A percentile compares a stretch with the other conserved stretches of the same genome.
Evolutionary conservation across 306 rosid species (phyloP).

Genomic region (Rubus idaeus): DNA sequence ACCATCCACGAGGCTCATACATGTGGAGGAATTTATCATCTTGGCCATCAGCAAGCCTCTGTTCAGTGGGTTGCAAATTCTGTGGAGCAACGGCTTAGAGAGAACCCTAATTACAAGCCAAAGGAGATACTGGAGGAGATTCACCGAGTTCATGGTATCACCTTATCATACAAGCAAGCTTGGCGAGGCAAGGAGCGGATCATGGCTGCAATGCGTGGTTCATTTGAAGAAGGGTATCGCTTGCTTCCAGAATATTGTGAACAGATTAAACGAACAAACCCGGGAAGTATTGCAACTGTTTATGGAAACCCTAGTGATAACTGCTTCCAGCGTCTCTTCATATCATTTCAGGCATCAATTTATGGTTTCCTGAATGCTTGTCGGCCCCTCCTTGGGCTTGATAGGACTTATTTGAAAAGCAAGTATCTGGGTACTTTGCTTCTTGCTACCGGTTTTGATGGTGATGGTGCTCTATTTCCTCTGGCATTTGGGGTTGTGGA

Average conservation of each 20-base stretch:
- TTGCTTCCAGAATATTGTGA: slow-evolving; percentile 86
- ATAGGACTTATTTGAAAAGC: slow-evolving; percentile 72
- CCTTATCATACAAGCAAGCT: slow-evolving; percentile 85
- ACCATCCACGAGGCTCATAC: slow-evolving; percentile 70
- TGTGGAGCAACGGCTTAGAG: slow-evolving; percentile 75
- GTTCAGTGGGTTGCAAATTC: slow-evolving; percentile 93
- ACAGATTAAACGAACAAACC: slow-evolving; percentile 76
- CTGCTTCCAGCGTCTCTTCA: slow-evolving; percentile 81
- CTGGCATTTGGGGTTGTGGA: slow-evolving; percentile 86
- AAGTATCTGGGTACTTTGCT: slow-evolving; percentile 81
- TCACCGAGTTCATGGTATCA: slow-evolving; percentile 81
- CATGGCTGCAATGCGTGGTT: slow-evolving; percentile 94
- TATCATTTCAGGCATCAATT: slow-evolving; percentile 82
- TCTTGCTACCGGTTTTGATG: slow-evolving; percentile 77
- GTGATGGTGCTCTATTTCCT: slow-evolving; percentile 84
- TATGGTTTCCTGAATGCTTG: slow-evolving; percentile 85
- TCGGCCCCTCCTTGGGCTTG: slow-evolving; percentile 80
- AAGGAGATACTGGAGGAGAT: slow-evolving; percentile 92
- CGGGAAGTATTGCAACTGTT: slow-evolving; percentile 78
- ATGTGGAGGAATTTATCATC: slow-evolving; percentile 83
- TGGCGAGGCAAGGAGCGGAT: slow-evolving; percentile 97
- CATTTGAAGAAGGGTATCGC: slow-evolving; percentile 87
- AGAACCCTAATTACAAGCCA: slow-evolving; percentile 83
- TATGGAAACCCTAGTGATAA: slow-evolving; percentile 61
- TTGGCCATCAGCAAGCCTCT: slow-evolving; percentile 91